Evolutionary conservation across 106 monocot species (phyloP).

Genomic region (Dioscorea alata): DNA sequence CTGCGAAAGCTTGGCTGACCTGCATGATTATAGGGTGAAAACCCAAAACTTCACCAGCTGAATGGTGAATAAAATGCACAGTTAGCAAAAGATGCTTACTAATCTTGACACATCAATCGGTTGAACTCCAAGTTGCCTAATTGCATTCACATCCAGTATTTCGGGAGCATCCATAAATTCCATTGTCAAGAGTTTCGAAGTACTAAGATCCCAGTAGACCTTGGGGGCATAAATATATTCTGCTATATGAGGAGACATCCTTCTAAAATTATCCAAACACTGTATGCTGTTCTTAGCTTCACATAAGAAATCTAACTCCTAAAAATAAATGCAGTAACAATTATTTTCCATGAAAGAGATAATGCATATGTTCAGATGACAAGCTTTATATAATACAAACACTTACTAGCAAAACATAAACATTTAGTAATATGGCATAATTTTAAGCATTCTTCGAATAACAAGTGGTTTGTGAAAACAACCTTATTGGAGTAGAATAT

Average conservation of each 20-base stretch:
- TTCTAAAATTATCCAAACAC: conserved; percentile 85
- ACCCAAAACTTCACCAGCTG: conserved; percentile 1
- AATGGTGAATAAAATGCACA: not conserved
- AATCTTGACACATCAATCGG: conserved; percentile 76
- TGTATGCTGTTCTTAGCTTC: conserved; percentile 87
- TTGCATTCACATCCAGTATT: conserved; percentile 76
- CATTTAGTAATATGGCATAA: too few species aligned
- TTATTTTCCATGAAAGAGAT: too few species aligned
- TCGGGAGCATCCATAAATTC: conserved; percentile 93
- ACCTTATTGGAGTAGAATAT: too few species aligned
- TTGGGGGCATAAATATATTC: conserved; percentile 73
- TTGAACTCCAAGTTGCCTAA: conserved; percentile 47
- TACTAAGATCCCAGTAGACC: conserved; percentile 81
- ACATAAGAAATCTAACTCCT: conserved; percentile 92
- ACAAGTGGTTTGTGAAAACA: too few species aligned
- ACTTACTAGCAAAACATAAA: too few species aligned
- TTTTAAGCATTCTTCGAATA: too few species aligned
- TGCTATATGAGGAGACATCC: conserved; percentile 78
- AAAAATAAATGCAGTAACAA: conserved; percentile 4
- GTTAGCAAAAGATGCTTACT: conserved; percentile 29
- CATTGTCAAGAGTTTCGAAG: conserved; percentile 89
- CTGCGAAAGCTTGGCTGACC: conserved; percentile 79
- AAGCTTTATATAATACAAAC: too few species aligned
- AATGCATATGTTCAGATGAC: too few species aligned
- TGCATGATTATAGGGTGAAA: conserved; percentile 13